Base-by-base conservation (phyloP, 257 asterid genomes). In the Solanum corneliomulleri region DNA sequence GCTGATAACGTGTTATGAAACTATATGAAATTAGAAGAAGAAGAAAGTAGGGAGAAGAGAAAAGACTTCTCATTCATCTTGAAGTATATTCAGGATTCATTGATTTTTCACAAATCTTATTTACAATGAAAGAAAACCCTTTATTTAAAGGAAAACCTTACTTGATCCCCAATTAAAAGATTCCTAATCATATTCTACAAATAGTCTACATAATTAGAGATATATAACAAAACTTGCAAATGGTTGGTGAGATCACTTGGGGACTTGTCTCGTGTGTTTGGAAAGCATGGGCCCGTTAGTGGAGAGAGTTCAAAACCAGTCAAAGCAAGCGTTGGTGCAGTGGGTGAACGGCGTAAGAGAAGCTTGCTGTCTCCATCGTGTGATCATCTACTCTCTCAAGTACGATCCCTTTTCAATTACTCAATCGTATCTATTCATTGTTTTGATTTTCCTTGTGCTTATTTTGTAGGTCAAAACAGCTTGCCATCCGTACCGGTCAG, bases 301-400 rank as follows among this genome's bases (percentile, higher is more conserved):
- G 89, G 89, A 84, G 72, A 87, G 70, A 35, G 68, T 93, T 31
- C 81, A 68, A 78, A 88, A 83, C 3, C 94, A 92, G 89, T 87
- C 93, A 86, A 94, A 93, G 94, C 97, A 92, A 88, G 94, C 95
- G 37, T 87, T 91, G 3, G 81, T 95, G 69, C 92, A 93, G 9
- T 97, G 98, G 97, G 76, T 93, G 11, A 95, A 96, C 77, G 99
- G 99, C 86, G 92, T 97, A 92, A 93, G 93, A 88, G 99, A 97
- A 89, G 99, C 99, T 82, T 95, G 98, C 86, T 95, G 99, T 89
- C 93, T 97, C 88, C 98, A 94, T 87, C 96, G 99, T 62, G 99
- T 96, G 86, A 81, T 94, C 87, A 90, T 92, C 85, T 97, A 95
- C 88, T 95, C 95, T 77, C 89, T 87, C 90, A 90, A 98, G 99